Evolutionary conservation across 2,329 filamentous ascomycete genomes (phyloP).

Genomic region (Fusarium floridanum): DNA sequence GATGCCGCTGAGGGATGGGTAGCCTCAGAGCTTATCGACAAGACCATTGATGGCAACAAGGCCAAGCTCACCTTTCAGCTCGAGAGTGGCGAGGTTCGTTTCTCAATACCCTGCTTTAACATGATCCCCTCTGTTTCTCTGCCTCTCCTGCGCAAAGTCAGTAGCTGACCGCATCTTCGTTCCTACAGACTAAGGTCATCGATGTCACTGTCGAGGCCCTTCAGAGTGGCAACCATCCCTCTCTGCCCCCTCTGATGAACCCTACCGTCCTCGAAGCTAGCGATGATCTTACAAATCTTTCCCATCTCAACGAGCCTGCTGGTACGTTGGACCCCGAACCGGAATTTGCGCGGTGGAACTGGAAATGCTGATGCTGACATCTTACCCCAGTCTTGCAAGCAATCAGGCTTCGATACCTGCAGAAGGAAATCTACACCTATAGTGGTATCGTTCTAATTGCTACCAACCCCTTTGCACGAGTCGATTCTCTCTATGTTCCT

Average conservation of each 20-base stretch:
- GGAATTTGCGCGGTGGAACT: neutral
- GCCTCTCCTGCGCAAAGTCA: neutral
- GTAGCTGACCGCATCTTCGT: slow-evolving; percentile 27
- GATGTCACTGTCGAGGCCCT: slow-evolving; percentile 83
- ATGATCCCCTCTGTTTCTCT: neutral
- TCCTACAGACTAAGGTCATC: slow-evolving; percentile 75
- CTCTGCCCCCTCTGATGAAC: slow-evolving; percentile 95
- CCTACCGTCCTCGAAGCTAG: slow-evolving; percentile 98
- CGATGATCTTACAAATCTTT: slow-evolving; percentile 96
- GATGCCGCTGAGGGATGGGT: slow-evolving; percentile 97
- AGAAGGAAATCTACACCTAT: slow-evolving; percentile 99
- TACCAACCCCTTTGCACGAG: slow-evolving; percentile 96
- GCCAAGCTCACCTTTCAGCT: slow-evolving; percentile 89
- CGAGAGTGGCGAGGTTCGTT: slow-evolving; percentile 88
- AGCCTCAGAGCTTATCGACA: slow-evolving; percentile 92
- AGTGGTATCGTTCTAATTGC: slow-evolving; percentile 98
- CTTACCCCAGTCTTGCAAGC: slow-evolving; percentile 84
- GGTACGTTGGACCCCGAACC: slow-evolving; percentile 66
- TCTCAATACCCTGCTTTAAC: neutral
- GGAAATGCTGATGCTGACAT: slow-evolving; percentile 39
- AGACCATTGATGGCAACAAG: slow-evolving; percentile 86
- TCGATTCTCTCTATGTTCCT: slow-evolving; percentile 97
- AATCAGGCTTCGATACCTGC: slow-evolving; percentile 94
- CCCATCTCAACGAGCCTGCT: slow-evolving; percentile 97
- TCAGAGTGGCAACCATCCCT: slow-evolving; percentile 80